These are phyloP conservation scores for Didymellaceae sp. DNA, from an alignment of 2,329 filamentous ascomycete species.

Conservation along the genomic window DNA sequence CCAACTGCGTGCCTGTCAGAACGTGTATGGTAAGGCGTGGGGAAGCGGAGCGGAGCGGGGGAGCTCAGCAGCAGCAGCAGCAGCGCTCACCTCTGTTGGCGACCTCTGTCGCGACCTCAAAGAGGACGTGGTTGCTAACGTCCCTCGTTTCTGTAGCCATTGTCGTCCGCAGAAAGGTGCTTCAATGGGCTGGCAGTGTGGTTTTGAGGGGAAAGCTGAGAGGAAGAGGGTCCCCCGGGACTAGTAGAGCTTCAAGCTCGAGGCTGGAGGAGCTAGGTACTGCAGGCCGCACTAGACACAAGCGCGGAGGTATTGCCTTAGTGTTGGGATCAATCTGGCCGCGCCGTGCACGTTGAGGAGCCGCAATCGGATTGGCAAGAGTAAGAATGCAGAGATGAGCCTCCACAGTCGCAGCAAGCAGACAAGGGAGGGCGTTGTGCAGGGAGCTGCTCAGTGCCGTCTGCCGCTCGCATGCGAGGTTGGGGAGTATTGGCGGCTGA, in stretches of 20 bases:
- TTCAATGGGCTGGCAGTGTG: conserved; percentile 16
- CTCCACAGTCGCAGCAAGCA: conserved; percentile 9
- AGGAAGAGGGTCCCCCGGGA: conserved; percentile 23
- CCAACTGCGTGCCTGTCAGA: conserved; percentile 69
- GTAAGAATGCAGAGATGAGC: conserved; percentile 4
- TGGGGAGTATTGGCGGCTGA: conserved; percentile 13
- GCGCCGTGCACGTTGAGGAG: conserved; percentile 24
- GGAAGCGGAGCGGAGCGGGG: conserved; percentile 2
- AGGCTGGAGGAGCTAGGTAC: conserved; percentile 34
- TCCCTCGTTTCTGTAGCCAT: conserved; percentile 60
- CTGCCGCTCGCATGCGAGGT: conserved; percentile 12
- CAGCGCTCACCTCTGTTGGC: conserved; percentile 80
- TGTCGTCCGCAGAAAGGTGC: conserved; percentile 19
- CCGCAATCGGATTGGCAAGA: conserved; percentile 22
- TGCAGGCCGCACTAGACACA: conserved; percentile 40
- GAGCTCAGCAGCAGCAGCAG: not conserved
- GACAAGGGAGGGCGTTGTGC: conserved; percentile 14
- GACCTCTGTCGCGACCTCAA: conserved; percentile 96
- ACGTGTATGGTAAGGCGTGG: conserved; percentile 5
- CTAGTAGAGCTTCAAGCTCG: conserved; percentile 18
- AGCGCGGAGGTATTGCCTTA: conserved; percentile 27
- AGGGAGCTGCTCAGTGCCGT: conserved; percentile 11
- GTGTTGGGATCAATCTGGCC: conserved; percentile 28
- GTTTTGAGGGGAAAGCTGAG: conserved; percentile 23
- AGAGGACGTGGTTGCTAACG: conserved; percentile 94